These are phyloP conservation scores for Escallonia rubra DNA, from an alignment of 129 eudicot genomes.

Conservation along the genomic window DNA sequence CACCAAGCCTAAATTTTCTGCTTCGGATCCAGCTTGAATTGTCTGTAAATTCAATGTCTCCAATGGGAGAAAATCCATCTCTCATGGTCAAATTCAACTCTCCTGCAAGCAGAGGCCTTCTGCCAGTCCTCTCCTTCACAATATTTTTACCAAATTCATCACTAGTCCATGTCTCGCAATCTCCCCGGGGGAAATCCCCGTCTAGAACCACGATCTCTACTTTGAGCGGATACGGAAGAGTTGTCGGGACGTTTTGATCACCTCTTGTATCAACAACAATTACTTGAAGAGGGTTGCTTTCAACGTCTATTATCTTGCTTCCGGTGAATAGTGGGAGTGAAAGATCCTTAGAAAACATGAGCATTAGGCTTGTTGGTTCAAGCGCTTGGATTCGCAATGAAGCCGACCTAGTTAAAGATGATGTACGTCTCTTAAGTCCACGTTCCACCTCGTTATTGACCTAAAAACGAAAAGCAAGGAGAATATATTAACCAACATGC, in stretches of 20 bases:
- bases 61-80: constrained; percentile 37
- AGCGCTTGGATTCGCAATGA: constrained; percentile 44
- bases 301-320: constrained; percentile 31
- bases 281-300: constrained; percentile 28
- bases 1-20: constrained; percentile 66
- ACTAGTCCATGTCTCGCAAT: constrained; percentile 40
- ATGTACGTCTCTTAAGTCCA: constrained; percentile 29
- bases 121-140: constrained; percentile 62
- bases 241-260: constrained; percentile 21
- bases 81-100: constrained; percentile 50
- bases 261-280: constrained; percentile 21
- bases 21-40: constrained; percentile 89
- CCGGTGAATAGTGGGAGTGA: constrained; percentile 57
- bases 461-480: constrained; percentile 31
- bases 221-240: constrained; percentile 35
- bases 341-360: constrained; percentile 32
- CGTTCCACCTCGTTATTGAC: constrained; percentile 68
- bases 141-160: constrained; percentile 49
- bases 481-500: not conserved
- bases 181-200: constrained; percentile 52
- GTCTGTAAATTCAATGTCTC: constrained; percentile 70
- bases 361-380: constrained; percentile 40
- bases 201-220: constrained; percentile 63
- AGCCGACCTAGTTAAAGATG: constrained; percentile 22
- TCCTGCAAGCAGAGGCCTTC: constrained; percentile 63